Conservation (phyloP, 768 basidiomycete genomes). For the Cyclocybe aegerita region DNA sequence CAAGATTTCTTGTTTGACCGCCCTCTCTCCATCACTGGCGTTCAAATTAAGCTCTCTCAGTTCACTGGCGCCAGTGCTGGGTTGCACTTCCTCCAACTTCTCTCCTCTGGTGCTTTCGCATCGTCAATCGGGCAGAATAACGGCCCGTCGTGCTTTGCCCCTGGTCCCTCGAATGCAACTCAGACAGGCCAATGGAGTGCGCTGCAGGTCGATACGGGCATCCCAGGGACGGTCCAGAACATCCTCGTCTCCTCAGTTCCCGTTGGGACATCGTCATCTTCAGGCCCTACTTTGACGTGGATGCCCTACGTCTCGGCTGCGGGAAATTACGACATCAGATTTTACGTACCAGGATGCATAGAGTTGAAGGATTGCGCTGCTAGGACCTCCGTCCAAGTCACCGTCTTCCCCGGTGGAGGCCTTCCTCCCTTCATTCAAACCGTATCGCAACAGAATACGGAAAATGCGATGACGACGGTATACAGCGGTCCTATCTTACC, state of each 20-base stretch:
- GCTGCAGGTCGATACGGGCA: conserved; percentile 63
- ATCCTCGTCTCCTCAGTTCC: conserved; percentile 69
- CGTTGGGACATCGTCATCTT: conserved; percentile 58
- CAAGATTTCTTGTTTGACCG: conserved; percentile 89
- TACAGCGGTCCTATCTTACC: conserved; percentile 87
- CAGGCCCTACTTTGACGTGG: conserved; percentile 85
- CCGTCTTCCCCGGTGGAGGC: conserved; percentile 75
- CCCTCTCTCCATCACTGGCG: conserved; percentile 74
- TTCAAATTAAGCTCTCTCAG: conserved; percentile 77
- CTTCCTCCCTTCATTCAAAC: conserved; percentile 65
- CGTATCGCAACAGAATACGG: conserved; percentile 68
- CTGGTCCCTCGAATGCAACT: conserved; percentile 66
- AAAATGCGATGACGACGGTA: conserved; percentile 60
- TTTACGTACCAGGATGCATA: conserved; percentile 86
- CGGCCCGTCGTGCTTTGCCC: conserved; percentile 72
- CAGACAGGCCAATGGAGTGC: conserved; percentile 71
- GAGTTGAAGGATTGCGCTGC: conserved; percentile 75
- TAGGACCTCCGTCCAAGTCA: conserved; percentile 81
- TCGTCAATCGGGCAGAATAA: conserved; percentile 68
- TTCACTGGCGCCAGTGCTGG: conserved; percentile 80
- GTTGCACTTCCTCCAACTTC: conserved; percentile 86
- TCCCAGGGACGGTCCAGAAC: conserved; percentile 77
- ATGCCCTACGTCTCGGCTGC: conserved; percentile 89
- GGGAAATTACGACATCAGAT: conserved; percentile 81
- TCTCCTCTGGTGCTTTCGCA: conserved; percentile 90